These are phyloP conservation scores for Phialocephala sp. DNA, from an alignment of 2,329 filamentous ascomycete genomes.

Conservation along the genomic window DNA sequence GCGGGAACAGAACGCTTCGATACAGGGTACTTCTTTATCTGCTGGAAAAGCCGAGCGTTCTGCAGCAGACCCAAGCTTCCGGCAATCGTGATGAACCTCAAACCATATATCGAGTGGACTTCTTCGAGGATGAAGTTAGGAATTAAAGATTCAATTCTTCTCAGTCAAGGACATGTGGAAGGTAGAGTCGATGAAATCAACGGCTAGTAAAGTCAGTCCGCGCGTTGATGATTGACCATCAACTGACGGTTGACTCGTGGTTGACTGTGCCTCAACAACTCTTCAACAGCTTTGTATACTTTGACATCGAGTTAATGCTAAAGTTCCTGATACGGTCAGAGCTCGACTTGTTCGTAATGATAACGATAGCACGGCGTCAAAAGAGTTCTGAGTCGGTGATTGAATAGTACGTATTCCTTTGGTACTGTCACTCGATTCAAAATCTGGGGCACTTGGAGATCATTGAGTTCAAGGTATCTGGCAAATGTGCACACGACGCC, in stretches of 20 bases:
- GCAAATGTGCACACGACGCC: not conserved
- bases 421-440: too few relatives aligned
- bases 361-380: not conserved
- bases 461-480: too few relatives aligned
- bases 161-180: not conserved
- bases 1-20: too few relatives aligned
- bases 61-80: not conserved
- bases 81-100: constrained; percentile 1
- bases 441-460: too few relatives aligned
- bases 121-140: not conserved
- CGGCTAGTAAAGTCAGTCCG: not conserved
- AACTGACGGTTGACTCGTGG: not conserved
- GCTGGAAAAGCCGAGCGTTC: not conserved
- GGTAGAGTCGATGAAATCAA: not conserved
- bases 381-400: too few relatives aligned
- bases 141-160: not conserved
- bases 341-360: not conserved
- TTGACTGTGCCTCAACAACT: not conserved
- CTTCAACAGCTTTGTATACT: not conserved
- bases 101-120: not conserved
- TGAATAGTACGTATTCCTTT: too few relatives aligned
- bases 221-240: not conserved
- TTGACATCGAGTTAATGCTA: too few relatives aligned
- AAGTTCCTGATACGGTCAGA: too few relatives aligned
- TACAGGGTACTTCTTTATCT: too few relatives aligned